A percentile compares a stretch with the other conserved stretches of the same genome.
phyloP scores from a whole-genome alignment of 2,329 filamentous ascomycete species.

The Aspergillus sp. region DNA sequence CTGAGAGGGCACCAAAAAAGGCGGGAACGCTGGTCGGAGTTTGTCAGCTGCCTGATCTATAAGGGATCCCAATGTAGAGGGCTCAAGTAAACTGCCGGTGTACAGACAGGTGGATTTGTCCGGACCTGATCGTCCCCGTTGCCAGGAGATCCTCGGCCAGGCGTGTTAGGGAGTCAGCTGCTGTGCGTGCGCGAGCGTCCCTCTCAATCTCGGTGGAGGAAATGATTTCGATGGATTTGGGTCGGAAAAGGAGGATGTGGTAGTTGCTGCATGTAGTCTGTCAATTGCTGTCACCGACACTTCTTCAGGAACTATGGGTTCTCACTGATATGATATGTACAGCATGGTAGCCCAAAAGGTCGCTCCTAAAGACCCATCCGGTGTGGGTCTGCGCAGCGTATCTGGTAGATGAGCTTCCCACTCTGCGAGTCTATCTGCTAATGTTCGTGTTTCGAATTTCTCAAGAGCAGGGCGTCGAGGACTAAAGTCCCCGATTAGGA shows the following conservation, averaged over 20 bases:
- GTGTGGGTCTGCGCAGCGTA: not conserved
- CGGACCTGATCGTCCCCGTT: not conserved
- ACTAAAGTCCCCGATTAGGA: not conserved
- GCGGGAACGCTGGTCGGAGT: not conserved
- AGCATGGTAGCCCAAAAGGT: conserved; percentile 2
- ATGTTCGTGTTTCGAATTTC: too few relatives aligned
- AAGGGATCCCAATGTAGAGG: too few relatives aligned
- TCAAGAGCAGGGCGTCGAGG: too few relatives aligned
- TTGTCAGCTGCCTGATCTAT: too few relatives aligned
- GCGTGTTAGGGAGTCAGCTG: not conserved
- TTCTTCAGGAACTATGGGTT: too few relatives aligned
- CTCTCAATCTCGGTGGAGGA: not conserved
- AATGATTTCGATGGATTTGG: not conserved
- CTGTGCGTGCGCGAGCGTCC: not conserved
- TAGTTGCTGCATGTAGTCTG: not conserved
- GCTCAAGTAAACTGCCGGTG: too few relatives aligned
- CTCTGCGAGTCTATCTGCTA: not conserved
- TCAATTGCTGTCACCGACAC: too few relatives aligned
- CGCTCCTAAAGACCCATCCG: not conserved
- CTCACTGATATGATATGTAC: not conserved
- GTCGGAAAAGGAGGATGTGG: not conserved
- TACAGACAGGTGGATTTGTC: not conserved
- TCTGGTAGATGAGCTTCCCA: not conserved
- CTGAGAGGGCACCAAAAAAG: conserved; percentile 18
- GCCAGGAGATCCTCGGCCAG: not conserved